These are phyloP conservation scores for Chaetomium globosum DNA, from an alignment of 2,329 filamentous ascomycete species.

Conservation along the genomic window DNA sequence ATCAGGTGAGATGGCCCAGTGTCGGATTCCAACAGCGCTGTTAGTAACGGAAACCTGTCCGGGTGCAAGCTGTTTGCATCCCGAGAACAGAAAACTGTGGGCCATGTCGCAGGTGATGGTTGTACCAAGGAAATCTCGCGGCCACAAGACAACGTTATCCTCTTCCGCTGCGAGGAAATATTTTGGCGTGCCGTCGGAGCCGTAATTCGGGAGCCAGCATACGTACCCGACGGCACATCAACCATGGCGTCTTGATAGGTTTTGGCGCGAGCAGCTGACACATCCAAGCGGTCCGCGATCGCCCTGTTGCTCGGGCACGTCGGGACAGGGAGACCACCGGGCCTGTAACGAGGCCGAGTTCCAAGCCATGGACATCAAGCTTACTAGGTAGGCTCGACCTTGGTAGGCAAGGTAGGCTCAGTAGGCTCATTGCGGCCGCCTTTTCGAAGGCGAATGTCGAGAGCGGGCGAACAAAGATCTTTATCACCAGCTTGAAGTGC, in stretches of 20 bases:
- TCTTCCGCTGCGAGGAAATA: neutral
- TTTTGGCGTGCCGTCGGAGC: neutral
- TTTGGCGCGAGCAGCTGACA: neutral
- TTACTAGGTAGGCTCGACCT: too few relatives aligned
- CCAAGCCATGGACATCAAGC: neutral
- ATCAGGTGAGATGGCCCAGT: neutral
- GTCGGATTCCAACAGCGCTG: neutral
- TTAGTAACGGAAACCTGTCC: neutral
- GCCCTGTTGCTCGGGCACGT: neutral
- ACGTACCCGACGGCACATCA: neutral
- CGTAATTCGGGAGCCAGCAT: constrained; percentile 1
- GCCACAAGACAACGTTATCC: neutral
- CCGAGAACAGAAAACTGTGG: constrained; percentile 1
- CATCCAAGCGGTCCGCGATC: neutral
- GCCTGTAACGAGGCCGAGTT: constrained; percentile 9
- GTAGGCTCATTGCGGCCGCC: neutral
- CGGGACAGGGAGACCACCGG: neutral
- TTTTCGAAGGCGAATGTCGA: neutral
- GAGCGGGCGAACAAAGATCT: neutral
- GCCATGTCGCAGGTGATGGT: constrained; percentile 2
- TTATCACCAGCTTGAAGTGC: neutral
- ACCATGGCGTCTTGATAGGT: neutral
- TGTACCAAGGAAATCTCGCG: constrained; percentile 1
- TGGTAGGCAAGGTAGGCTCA: too few relatives aligned
- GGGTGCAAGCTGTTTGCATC: constrained; percentile 3